A percentile compares a stretch with the other conserved stretches of the same genome.
These are phyloP conservation scores for Cladosporium sp. DNA, from an alignment of 2,329 filamentous ascomycete genomes.

Conservation along the genomic window DNA sequence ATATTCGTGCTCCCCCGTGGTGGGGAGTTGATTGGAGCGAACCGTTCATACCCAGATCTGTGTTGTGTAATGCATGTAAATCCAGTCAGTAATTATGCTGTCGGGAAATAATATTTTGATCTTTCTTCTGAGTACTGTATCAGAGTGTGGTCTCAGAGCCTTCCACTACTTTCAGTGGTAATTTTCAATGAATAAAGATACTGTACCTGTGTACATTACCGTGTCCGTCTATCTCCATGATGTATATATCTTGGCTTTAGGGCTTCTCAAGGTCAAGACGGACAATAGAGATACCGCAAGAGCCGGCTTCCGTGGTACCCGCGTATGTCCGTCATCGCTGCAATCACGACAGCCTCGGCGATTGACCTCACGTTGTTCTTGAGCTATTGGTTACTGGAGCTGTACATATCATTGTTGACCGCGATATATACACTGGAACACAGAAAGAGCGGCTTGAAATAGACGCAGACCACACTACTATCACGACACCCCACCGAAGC, in stretches of 20 bases:
- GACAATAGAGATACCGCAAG: constrained; percentile 12
- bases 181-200: not conserved
- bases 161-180: not conserved
- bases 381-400: not conserved
- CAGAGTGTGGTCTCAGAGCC: not conserved
- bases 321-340: constrained; percentile 1
- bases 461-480: not conserved
- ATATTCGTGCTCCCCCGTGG: not conserved
- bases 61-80: constrained; percentile 23
- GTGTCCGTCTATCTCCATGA: not conserved
- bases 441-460: not conserved
- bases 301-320: not conserved
- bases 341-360: constrained; percentile 12
- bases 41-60: constrained; percentile 22
- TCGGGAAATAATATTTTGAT: constrained; percentile 16
- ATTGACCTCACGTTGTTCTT: constrained; percentile 23
- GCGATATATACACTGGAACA: not conserved
- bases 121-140: not conserved
- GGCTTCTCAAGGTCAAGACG: constrained; percentile 1
- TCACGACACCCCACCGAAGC: not conserved
- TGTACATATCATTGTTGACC: not conserved
- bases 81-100: constrained; percentile 11
- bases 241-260: not conserved
- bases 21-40: constrained; percentile 16
- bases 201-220: not conserved